These are phyloP conservation scores for Aspergillus phoenicis DNA, from an alignment of 2,329 filamentous ascomycete genomes.

Conservation along the genomic window DNA sequence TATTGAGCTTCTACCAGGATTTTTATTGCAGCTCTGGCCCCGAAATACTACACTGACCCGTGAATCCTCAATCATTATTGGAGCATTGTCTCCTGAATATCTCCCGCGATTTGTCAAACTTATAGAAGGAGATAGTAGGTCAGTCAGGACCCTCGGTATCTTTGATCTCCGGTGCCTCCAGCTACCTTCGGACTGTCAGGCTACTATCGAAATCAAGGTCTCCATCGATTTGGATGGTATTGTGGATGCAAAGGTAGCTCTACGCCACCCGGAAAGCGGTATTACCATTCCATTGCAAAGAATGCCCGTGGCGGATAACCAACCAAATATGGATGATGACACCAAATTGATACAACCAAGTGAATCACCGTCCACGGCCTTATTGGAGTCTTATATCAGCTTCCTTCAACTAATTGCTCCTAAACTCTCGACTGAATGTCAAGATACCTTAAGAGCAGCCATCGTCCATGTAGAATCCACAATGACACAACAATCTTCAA, in stretches of 20 bases:
- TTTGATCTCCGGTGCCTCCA: neutral
- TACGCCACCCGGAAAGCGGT: neutral
- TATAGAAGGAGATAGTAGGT: neutral
- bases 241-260: neutral
- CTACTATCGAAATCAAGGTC: neutral
- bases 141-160: neutral
- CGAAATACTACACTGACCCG: neutral
- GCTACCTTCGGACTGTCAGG: neutral
- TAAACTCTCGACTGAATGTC: too few relatives aligned
- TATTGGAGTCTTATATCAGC: neutral
- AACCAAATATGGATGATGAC: neutral
- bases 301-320: neutral
- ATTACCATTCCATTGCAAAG: neutral
- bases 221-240: neutral
- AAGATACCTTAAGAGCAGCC: too few relatives aligned
- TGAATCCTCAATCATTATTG: neutral
- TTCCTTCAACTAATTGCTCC: neutral
- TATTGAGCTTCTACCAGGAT: neutral
- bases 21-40: neutral
- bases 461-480: too few relatives aligned
- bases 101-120: neutral
- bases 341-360: neutral
- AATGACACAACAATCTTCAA: too few relatives aligned
- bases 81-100: neutral
- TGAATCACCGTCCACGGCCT: too few relatives aligned